These are phyloP conservation scores for Macrotyloma uniflorum DNA, from an alignment of 306 rosid genomes.

Conservation along the genomic window DNA sequence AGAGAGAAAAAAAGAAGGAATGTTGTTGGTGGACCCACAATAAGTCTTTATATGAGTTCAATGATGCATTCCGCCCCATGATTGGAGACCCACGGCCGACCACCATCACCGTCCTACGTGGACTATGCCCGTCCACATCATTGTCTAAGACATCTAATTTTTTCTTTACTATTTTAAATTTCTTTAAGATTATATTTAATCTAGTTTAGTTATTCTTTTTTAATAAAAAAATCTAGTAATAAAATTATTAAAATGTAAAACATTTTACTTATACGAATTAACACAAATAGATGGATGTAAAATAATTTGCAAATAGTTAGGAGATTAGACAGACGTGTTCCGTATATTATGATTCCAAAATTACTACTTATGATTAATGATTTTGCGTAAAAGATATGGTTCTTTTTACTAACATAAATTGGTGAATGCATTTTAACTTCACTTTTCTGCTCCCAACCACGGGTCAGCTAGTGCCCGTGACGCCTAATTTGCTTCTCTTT, in stretches of 20 bases:
- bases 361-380: conserved; percentile 21
- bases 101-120: conserved; percentile 76
- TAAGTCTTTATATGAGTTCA: conserved; percentile 35
- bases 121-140: conserved; percentile 54
- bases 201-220: too few species aligned
- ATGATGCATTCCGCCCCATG: conserved; percentile 77
- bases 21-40: conserved; percentile 51
- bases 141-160: not conserved
- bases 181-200: not conserved
- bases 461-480: not conserved
- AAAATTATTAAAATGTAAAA: not conserved
- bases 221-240: too few species aligned
- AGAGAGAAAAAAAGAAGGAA: conserved; percentile 4
- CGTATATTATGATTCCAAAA: conserved; percentile 37
- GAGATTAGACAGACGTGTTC: conserved; percentile 34
- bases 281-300: not conserved
- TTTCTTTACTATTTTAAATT: not conserved
- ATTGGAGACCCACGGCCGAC: conserved; percentile 71
- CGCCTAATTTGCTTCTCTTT: not conserved
- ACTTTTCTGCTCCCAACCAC: conserved; percentile 3
- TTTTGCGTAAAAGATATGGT: conserved; percentile 40
- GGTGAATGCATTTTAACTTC: conserved; percentile 22
- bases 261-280: not conserved
- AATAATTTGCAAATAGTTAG: not conserved
- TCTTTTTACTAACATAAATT: not conserved